Evolutionary conservation across 805 yeast genomes (phyloP), one percentile per base, ranked within the genome.

Genomic region (Monosporozyma siamensis): DNA sequence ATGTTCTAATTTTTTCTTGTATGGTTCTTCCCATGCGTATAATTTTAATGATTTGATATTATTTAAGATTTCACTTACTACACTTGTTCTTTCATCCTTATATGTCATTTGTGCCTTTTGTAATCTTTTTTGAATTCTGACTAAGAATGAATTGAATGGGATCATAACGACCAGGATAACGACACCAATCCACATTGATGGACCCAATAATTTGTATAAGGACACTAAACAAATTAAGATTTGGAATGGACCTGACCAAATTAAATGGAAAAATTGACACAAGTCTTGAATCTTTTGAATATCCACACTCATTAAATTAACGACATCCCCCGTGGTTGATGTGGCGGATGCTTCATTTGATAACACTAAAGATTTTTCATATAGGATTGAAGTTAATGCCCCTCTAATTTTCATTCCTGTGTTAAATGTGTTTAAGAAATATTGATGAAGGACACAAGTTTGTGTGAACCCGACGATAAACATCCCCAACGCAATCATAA

Each of bases 151-250:
- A 57, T 89, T 88, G 39, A 86, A 55, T 4, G 96, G 95, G 50
- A 88, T 77, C 75, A 87, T 78, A 24, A 87, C 54, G 3, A 79
- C 56, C 76, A 89, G 77, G 44, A 90, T 78, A 25, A 74, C 63
- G 11, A 90, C 94, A 61, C 97, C 97, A 34, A 95, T 82, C 95
- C 96, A 86, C 95, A 89, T 88, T n/a, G 92, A 75, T 45, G 79
- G 76, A 29, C 96, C 96, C 44, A 89, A 63, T 36, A 89, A 65
- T 4, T 75, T 72, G 61, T 87, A 75, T 42, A 89, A 69, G 1
- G 92, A 80, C 35, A 72, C 61, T 47, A 89, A 69, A 69, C 97
- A 87, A 44, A 89, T 64, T 20, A 72, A 55, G 50, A 89, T 78
- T 64, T 89, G 95, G 65, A 88, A 82, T 1, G 97, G 97, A 39